Base-by-base conservation (phyloP, 306 rosid species). In the Spatholobus suberectus region DNA sequence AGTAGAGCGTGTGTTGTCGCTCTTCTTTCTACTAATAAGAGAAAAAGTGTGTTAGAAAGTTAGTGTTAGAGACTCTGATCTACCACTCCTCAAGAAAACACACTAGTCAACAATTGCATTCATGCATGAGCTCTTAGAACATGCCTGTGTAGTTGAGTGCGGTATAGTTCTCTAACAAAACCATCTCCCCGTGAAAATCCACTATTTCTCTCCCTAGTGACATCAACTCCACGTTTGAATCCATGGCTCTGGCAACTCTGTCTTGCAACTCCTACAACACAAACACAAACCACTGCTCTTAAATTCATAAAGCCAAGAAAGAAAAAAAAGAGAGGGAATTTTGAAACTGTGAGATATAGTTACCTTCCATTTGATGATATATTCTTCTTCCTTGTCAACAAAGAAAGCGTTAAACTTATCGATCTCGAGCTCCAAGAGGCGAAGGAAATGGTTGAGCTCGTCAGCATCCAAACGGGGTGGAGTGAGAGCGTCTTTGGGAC, bases 151-250 rank as follows among this genome's bases (percentile, higher is more conserved):
- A 93, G 88, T 95, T 95, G 40, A 95, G 94, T 77, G 90, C 88
- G 71, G 97, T 93, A 70, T 95, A 93, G 81, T 93, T 95, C 88
- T 87, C 97, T 79, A 95, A 80, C 91, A 95, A 83, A 84, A 95
- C 93, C 98, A 95, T 92, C 86, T 95, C 99, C 77, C 99, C 99
- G 73, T 95, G 98, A 81, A 95, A 83, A 82, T 95, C 96, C 70
- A 92, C 99, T 40, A 92, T 85, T 76, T 90, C 94, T 78, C 91
- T 90, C 83, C 97, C 91, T 23, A 90, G 85, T 18, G 85, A 65
- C 83, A 89, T 88, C 88, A 89, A 75, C 90, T 92, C 94, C 41
- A 61, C 88, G 21, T 87, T 83, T 62, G 91, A 89, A 85, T 85
- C 91, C 82, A 88, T 84, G 43, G 88, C 90, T 84, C 70, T 62